Base-by-base conservation (phyloP, 2,329 filamentous ascomycete genomes). In the Monosporascus sp. region DNA sequence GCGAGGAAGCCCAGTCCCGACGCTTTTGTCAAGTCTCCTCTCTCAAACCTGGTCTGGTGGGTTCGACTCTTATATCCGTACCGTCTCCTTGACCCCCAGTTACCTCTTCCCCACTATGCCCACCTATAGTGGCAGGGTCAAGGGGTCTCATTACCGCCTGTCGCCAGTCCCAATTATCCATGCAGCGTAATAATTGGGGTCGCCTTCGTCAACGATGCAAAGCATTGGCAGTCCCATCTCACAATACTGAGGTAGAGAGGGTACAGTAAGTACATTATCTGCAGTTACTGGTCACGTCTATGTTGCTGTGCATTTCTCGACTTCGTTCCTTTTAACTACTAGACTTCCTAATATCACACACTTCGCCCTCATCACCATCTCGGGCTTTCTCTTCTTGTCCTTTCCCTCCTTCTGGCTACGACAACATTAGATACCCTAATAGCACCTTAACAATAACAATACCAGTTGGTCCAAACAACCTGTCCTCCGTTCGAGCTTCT, bases 141-240 rank as follows among this genome's bases (percentile, higher is more conserved):
- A 24, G 43, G 43, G 43, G 22, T 22, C 22, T 46, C 43, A 27
- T 46, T 46, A 46, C 43, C 43, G 43, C 43, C 43, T 25, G 24
- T 46, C 24, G 43, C 43, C 43, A 46, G 43, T 17, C 27, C 27
- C 27, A 3, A 31, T 24, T n/a, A 46, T 46, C 43, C 43, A 4
- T 46, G 43, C 43, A 17, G 43, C 43, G 43, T 46, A 46, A 46
- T 46, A 46, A 46, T 46, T 46, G 43, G 43, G 43, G 43, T 46
- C 31, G 14, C 15, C 24, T 25, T 46, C 43, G 43, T 46, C 43
- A 46, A 46, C 24, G 43, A 45, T 18, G 43, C 43, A 46, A 46
- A 46, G 43, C 43, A 46, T 46, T 46, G 43, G 43, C 41, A 44
- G 20, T 18, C 39, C 39, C 39, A 43, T 43, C 39, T 18, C 39